phyloP scores from a whole-genome alignment of 2,329 filamentous ascomycete genomes.

The Neonectria faginata region DNA sequence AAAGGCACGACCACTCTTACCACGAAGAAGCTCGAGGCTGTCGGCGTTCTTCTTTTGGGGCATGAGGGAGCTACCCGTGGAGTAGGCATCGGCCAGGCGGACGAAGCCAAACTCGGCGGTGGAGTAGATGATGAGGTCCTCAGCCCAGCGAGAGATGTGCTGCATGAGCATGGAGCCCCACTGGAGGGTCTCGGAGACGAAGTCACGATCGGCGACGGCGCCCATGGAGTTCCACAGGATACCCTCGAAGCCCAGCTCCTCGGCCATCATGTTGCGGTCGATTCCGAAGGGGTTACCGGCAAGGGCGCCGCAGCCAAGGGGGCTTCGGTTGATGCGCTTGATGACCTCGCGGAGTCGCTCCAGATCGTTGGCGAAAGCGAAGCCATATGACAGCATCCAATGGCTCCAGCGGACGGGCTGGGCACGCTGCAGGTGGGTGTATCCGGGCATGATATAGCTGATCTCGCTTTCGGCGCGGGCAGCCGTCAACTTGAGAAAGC shows the following conservation, averaged over 20 bases:
- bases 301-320: conserved; percentile 80
- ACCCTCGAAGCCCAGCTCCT: conserved; percentile 83
- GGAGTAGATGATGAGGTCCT: conserved; percentile 62
- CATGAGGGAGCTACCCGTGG: conserved; percentile 81
- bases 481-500: conserved; percentile 40
- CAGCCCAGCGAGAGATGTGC: no score
- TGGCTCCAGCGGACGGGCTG: conserved; percentile 85
- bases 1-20: conserved; percentile 81
- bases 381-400: conserved; percentile 82
- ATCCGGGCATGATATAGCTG: conserved; percentile 85
- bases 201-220: no score
- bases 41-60: conserved; percentile 89
- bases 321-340: conserved; percentile 77
- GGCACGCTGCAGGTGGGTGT: conserved; percentile 88
- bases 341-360: conserved; percentile 80
- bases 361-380: conserved; percentile 78
- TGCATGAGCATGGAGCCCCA: no score
- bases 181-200: no score
- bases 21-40: conserved; percentile 75
- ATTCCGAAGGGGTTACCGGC: conserved; percentile 87
- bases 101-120: conserved; percentile 82
- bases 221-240: conserved; percentile 76
- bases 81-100: conserved; percentile 81
- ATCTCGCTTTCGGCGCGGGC: conserved; percentile 50
- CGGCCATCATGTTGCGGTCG: conserved; percentile 81